These are phyloP conservation scores for Pythium periplocum DNA, from an alignment of 352 stramenopile genomes.

Conservation along the genomic window DNA sequence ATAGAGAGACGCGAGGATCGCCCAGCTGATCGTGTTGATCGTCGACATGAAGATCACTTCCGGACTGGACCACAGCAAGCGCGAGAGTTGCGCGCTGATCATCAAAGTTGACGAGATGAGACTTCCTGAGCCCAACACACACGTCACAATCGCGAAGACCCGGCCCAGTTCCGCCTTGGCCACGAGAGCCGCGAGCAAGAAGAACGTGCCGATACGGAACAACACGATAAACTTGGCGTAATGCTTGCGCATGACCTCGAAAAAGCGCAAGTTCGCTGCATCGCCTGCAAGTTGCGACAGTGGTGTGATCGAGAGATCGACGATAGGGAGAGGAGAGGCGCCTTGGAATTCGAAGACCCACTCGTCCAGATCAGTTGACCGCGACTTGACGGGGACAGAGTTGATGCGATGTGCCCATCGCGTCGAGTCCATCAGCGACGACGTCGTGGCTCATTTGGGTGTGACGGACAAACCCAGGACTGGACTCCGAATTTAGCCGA, in stretches of 20 bases:
- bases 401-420: too few species aligned
- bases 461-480: too few species aligned
- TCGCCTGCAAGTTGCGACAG: neutral
- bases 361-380: too few species aligned
- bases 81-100: constrained; percentile 8
- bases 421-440: too few species aligned
- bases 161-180: neutral
- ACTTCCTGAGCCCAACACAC: neutral
- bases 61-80: neutral
- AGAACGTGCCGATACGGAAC: constrained; percentile 6
- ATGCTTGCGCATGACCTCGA: constrained; percentile 4
- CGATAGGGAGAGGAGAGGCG: constrained; percentile 1
- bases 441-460: too few species aligned
- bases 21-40: constrained; percentile 11
- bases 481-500: too few species aligned
- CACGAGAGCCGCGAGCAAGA: constrained; percentile 3
- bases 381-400: too few species aligned
- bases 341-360: constrained; percentile 3
- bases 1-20: constrained; percentile 1
- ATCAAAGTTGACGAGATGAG: constrained; percentile 5
- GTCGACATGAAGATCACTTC: constrained; percentile 7
- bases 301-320: constrained; percentile 7
- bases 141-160: neutral
- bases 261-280: neutral
- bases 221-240: constrained; percentile 6